Conservation (phyloP, 2,329 filamentous ascomycete species). For the Pseudocercospora ulei region DNA sequence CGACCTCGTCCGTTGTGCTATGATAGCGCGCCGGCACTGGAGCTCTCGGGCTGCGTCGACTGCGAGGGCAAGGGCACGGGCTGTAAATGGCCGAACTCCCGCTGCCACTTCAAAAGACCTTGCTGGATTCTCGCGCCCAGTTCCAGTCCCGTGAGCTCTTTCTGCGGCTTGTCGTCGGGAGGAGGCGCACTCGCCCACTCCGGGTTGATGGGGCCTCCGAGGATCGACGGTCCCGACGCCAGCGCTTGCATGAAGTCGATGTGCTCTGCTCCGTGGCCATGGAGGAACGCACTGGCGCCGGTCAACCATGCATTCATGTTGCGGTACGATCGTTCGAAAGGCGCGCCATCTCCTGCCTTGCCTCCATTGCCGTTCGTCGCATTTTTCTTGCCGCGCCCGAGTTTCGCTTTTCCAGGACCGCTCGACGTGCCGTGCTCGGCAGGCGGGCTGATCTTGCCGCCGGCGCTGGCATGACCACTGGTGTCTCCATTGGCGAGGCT, state of each 20-base stretch:
- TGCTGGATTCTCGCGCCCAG: constrained; percentile 5
- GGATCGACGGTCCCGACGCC: constrained; percentile 3
- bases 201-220: constrained; percentile 10
- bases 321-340: constrained; percentile 22
- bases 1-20: too few species aligned
- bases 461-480: constrained; percentile 17
- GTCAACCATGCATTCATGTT: constrained; percentile 24
- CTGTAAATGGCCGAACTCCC: constrained; percentile 2
- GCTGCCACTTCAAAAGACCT: constrained; percentile 9
- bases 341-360: constrained; percentile 15
- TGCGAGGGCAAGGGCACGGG: too few species aligned
- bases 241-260: constrained; percentile 14
- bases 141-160: constrained; percentile 8
- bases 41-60: not conserved
- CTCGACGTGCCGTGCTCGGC: constrained; percentile 40
- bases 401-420: constrained; percentile 32
- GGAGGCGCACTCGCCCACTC: not conserved
- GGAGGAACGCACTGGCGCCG: constrained; percentile 19
- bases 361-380: constrained; percentile 26
- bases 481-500: constrained; percentile 37
- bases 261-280: constrained; percentile 9
- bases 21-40: not conserved
- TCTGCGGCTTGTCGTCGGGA: constrained; percentile 3
- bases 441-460: constrained; percentile 31
- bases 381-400: constrained; percentile 26